phyloP scores from a whole-genome alignment of 2,329 filamentous ascomycete genomes.

The Penicillium italicum region DNA sequence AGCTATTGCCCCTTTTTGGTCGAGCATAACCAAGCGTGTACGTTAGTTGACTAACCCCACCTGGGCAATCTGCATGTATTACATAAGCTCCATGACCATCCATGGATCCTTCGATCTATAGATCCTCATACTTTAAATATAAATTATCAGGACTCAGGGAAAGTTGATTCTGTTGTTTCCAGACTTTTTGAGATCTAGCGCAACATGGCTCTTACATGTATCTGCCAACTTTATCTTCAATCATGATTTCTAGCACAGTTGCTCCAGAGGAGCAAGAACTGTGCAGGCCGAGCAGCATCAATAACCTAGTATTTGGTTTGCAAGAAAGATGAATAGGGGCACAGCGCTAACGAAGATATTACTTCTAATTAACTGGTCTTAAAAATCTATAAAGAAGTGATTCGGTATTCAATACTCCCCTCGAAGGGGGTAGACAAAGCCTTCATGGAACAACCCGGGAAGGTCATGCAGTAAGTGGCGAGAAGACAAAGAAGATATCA shows the following conservation, averaged over 20 bases:
- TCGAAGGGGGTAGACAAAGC: neutral
- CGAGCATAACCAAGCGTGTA: no score
- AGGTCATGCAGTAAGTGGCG: neutral
- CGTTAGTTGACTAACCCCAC: no score
- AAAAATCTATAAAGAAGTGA: neutral
- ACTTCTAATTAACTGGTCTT: neutral
- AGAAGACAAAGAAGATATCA: neutral
- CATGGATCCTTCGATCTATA: neutral
- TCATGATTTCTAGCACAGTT: neutral
- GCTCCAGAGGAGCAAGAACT: neutral
- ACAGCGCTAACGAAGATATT: neutral
- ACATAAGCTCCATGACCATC: neutral
- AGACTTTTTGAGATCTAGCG: neutral
- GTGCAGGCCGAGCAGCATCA: neutral
- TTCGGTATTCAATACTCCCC: neutral
- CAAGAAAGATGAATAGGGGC: neutral
- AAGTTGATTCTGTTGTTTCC: neutral
- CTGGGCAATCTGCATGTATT: no score
- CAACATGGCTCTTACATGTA: neutral
- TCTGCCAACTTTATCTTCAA: neutral
- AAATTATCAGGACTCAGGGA: neutral
- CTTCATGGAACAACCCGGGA: neutral
- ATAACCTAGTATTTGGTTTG: neutral
- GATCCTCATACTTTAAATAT: neutral
- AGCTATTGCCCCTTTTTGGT: no score